Percentiles rank a stretch among this genome's conserved stretches.
phyloP scores from a whole-genome alignment of 2,329 filamentous ascomycete genomes.

The Lojkania enalia region DNA sequence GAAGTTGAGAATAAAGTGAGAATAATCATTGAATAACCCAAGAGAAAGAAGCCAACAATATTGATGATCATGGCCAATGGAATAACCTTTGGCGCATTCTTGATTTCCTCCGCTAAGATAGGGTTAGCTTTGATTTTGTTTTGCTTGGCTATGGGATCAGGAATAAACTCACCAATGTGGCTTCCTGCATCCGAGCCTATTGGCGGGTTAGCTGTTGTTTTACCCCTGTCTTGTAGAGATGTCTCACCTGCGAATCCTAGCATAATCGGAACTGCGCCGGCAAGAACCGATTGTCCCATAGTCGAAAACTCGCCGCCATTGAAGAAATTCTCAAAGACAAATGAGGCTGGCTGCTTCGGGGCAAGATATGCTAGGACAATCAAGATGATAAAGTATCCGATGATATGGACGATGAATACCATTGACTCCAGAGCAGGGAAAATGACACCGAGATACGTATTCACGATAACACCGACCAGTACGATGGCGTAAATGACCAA shows the following conservation, averaged over 20 bases:
- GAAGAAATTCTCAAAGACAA: slow-evolving; percentile 50
- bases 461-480: slow-evolving; percentile 40
- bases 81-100: slow-evolving; percentile 1
- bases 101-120: slow-evolving; percentile 5
- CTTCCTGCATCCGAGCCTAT: slow-evolving; percentile 50
- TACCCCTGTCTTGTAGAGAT: too few species aligned
- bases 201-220: too few species aligned
- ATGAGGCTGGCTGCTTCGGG: slow-evolving; percentile 35
- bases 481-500: slow-evolving; percentile 49
- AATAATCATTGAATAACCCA: slow-evolving; percentile 2
- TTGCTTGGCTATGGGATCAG: neutral
- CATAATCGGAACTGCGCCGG: slow-evolving; percentile 26
- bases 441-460: slow-evolving; percentile 44
- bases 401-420: slow-evolving; percentile 49
- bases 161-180: slow-evolving; percentile 27
- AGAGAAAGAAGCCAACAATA: neutral
- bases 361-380: slow-evolving; percentile 26
- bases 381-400: slow-evolving; percentile 52
- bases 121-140: neutral
- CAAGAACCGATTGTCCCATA: slow-evolving; percentile 43
- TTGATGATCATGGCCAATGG: slow-evolving; percentile 3
- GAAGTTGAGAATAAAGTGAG: slow-evolving; percentile 32
- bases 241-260: neutral
- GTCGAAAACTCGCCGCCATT: slow-evolving; percentile 48
- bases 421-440: slow-evolving; percentile 50